A percentile compares a stretch with the other conserved stretches of the same genome.
phyloP scores from a whole-genome alignment of 2,329 filamentous ascomycete species.

The Harringtonia lauricola region DNA sequence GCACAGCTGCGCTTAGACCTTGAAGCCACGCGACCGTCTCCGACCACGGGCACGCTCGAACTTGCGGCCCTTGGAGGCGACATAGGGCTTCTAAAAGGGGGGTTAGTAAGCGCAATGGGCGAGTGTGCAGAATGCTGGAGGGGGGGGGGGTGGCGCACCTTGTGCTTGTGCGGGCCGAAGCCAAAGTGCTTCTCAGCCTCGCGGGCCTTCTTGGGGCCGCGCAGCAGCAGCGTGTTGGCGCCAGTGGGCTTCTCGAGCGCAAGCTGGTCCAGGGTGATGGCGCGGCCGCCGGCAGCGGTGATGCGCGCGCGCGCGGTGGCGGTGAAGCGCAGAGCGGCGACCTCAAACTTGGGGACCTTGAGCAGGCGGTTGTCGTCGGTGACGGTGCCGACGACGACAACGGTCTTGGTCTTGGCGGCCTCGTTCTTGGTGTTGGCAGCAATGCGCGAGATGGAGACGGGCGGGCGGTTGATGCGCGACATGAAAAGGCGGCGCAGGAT shows the following conservation, averaged over 20 bases:
- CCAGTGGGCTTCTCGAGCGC: conserved; percentile 91
- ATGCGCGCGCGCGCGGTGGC: conserved; percentile 92
- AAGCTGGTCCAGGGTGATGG: conserved; percentile 92
- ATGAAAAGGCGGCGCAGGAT: conserved; percentile 95
- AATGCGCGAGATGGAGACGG: conserved; percentile 89
- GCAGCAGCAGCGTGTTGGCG: conserved; percentile 91
- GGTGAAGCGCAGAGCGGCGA: conserved; percentile 95
- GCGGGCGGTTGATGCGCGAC: conserved; percentile 96
- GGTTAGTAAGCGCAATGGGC: conserved; percentile 23
- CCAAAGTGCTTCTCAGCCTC: conserved; percentile 99
- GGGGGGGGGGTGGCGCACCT: too few relatives aligned
- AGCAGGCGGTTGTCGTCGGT: conserved; percentile 96
- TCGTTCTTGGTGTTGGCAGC: conserved; percentile 56
- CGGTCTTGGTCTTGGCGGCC: conserved; percentile 63
- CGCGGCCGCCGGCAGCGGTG: conserved; percentile 84
- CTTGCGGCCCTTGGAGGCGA: conserved; percentile 98
- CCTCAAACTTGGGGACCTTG: conserved; percentile 79
- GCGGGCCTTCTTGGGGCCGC: conserved; percentile 95
- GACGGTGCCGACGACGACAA: conserved; percentile 89
- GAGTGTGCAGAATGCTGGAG: too few relatives aligned
- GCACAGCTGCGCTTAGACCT: conserved; percentile 59
- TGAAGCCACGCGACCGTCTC: conserved; percentile 98
- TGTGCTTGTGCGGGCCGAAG: conserved; percentile 94
- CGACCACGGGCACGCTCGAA: conserved; percentile 99
- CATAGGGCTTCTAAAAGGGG: conserved; percentile 72